phyloP scores from a whole-genome alignment of 2,329 filamentous ascomycete genomes.

The Zalaria obscura region DNA sequence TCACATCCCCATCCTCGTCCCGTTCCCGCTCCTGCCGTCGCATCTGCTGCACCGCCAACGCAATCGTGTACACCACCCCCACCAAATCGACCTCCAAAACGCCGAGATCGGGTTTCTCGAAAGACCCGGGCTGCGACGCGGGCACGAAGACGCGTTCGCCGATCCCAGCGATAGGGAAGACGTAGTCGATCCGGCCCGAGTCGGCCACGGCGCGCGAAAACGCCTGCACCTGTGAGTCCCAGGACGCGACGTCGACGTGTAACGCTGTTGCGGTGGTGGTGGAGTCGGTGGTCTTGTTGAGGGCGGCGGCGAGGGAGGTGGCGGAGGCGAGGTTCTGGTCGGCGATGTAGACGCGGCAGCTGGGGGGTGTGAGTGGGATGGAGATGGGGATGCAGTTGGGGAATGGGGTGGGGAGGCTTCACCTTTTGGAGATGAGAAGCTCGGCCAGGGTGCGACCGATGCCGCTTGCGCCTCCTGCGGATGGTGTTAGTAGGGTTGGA shows the following conservation, averaged over 20 bases:
- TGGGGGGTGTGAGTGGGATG: conserved; percentile 8
- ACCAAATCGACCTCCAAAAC: conserved; percentile 27
- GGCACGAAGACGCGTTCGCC: conserved; percentile 24
- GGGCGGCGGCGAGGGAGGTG: conserved; percentile 11
- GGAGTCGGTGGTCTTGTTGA: conserved; percentile 6
- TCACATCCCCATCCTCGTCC: too few relatives aligned
- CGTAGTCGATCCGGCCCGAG: conserved; percentile 23
- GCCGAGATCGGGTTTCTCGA: conserved; percentile 23
- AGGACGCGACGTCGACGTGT: conserved; percentile 19
- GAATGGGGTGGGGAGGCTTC: neutral
- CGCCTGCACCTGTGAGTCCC: conserved; percentile 22
- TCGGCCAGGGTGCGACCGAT: conserved; percentile 19
- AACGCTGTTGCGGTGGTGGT: conserved; percentile 10
- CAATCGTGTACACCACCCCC: conserved; percentile 27
- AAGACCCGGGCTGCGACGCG: conserved; percentile 12
- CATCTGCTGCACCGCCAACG: conserved; percentile 30
- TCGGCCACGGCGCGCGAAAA: conserved; percentile 21
- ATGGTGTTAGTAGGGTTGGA: neutral
- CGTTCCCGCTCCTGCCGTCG: conserved; percentile 20
- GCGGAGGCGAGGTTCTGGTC: conserved; percentile 18
- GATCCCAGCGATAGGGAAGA: conserved; percentile 27
- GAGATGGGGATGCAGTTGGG: neutral
- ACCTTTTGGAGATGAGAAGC: conserved; percentile 16
- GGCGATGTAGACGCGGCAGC: conserved; percentile 37
- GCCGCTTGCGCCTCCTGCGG: conserved; percentile 15